A percentile compares a stretch with the other conserved stretches of the same genome.
Conservation (phyloP, 331 rosid genomes). For the Quercus tomentella region DNA sequence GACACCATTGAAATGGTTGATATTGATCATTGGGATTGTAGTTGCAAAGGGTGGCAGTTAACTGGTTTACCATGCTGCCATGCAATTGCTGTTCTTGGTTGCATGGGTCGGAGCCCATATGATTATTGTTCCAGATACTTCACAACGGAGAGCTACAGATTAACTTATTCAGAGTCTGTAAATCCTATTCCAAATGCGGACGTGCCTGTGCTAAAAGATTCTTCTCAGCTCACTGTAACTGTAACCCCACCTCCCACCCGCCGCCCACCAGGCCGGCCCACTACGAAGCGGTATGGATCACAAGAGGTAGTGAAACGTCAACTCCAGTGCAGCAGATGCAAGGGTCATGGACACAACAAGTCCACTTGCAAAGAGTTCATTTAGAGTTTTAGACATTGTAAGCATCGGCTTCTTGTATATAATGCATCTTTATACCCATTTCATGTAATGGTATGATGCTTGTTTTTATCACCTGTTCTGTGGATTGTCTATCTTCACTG, state of each 20-base stretch:
- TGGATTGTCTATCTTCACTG: not conserved
- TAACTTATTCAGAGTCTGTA: conserved; percentile 75
- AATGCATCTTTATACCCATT: not conserved
- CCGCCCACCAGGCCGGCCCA: conserved; percentile 93
- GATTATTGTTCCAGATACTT: conserved; percentile 87
- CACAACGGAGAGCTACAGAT: conserved; percentile 69
- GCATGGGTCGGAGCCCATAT: conserved; percentile 58
- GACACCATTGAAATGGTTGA: conserved; percentile 70
- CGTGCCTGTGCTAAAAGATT: conserved; percentile 36
- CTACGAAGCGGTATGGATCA: conserved; percentile 61
- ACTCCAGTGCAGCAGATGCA: conserved; percentile 93
- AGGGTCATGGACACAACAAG: conserved; percentile 91
- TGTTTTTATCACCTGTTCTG: not conserved
- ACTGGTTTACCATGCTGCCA: conserved; percentile 87
- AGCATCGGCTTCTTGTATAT: conserved; percentile 22
- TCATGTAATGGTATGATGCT: not conserved
- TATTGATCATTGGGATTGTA: conserved; percentile 79
- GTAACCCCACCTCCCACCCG: conserved; percentile 94
- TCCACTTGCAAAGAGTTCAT: conserved; percentile 72
- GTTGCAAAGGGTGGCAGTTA: conserved; percentile 88
- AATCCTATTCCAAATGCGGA: conserved; percentile 50
- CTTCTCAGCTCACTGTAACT: conserved; percentile 46
- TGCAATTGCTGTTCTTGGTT: conserved; percentile 65
- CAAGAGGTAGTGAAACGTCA: conserved; percentile 73
- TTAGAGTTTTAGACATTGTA: conserved; percentile 32